Evolutionary conservation across 768 basidiomycete species (phyloP), one percentile per base, ranked within the genome.

Genomic region (Phaeolepiota aurea): DNA sequence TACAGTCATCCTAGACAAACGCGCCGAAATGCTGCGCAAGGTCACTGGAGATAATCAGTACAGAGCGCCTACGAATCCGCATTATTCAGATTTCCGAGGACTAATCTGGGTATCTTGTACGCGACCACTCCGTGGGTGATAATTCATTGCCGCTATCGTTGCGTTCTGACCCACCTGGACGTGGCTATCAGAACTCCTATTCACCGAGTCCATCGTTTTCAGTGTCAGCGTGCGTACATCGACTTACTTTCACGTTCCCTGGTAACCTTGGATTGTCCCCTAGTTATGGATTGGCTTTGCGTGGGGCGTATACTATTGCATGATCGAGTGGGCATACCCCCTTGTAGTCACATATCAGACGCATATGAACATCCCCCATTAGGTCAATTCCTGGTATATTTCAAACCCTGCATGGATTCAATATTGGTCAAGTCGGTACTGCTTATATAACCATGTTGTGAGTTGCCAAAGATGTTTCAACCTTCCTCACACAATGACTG

Each of bases 301-400:
- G 0, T 88, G 86, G 84, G 84, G 85, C 0, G 72, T 85, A 4
- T 58, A 82, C 21, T 88, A 74, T 49, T 76, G 74, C 19, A 48
- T 34, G 40, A 45, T 44, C 72, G 76, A 32, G 59, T 78, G 20
- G 71, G 77, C 32, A 19, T 28, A 5, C 13, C 19, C 69, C 69
- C 69, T 75, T n/a, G n/a, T n/a, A n/a, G n/a, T n/a, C n/a, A n/a
- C n/a, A n/a, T n/a, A n/a, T n/a, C n/a, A n/a, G n/a, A n/a, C n/a
- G n/a, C n/a, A n/a, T n/a, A n/a, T n/a, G n/a, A n/a, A n/a, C n/a
- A n/a, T n/a, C n/a, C n/a, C n/a, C n/a, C n/a, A n/a, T n/a, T 47
- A 77, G 77, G 36, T 77, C 76, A 1, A 66, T 80, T 31, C 62
- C 71, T 7, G 69, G 65, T n/a, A 72, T 78, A 31, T 81, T 85